Evolutionary conservation across 176 grass and related monocot species (phyloP), one percentile per base, ranked within the genome.

Genomic region (Triticum urartu): DNA sequence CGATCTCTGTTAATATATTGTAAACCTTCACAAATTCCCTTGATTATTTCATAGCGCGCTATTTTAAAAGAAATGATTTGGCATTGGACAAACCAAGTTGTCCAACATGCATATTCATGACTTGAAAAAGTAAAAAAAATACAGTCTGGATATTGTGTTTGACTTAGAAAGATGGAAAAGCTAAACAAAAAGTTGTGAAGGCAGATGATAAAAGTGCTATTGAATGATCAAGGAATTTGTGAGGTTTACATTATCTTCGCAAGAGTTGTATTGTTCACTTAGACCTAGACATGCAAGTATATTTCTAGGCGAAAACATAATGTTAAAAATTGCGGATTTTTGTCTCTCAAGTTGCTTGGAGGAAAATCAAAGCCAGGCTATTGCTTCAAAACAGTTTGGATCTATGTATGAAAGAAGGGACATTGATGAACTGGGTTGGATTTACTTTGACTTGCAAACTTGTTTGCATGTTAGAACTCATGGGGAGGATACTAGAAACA

Each of bases 251-350:
- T 21, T 50, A 58, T 77, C 17, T 77, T 77, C 0, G 28, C 47
- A 77, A 77, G 74, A 77, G 28, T 77, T 34, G 28, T 30, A 33
- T 77, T 5, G 26, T 56, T 77, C 28, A 56, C 5, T 56, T 77
- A 34, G 15, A 77, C 52, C 74, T 58, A 77, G 47, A 77, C 74
- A 48, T 77, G 32, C 74, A 54, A 76, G 52, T 77, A 77, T 77
- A 77, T 77, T 56, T 2, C 26, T 77, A 17, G 74, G 52, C 30
- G 5, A 77, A 48, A 77, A 3, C 3, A 20, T 11, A 17, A 3
- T 56, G 15, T 17, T 50, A 56, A 77, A 77, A 77, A 18, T 77
- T 56, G 26, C 17, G 2, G 74, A 77, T 56, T 77, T 77, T 77
- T 34, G 74, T 34, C 74, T 56, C 7, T 9, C 74, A 77, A 77